Percentiles rank a stretch among this genome's conserved stretches.
Evolutionary conservation across 306 rosid species (phyloP).

Genomic region (Pyrus betulifolia): DNA sequence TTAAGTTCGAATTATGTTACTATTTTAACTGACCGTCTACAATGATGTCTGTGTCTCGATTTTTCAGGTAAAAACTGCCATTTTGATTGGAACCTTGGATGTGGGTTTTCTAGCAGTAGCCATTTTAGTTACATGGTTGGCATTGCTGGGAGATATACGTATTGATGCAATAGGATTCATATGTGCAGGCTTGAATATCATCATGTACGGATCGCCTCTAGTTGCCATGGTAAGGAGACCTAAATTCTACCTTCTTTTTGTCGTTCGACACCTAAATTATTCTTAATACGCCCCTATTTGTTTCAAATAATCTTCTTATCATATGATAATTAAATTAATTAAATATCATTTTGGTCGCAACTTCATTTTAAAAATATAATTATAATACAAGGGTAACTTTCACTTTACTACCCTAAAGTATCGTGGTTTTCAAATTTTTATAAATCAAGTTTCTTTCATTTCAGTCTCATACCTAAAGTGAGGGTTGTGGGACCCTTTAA

Average conservation of each 20-base stretch:
- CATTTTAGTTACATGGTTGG: slow-evolving; percentile 17
- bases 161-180: slow-evolving; percentile 38
- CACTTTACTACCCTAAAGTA: too few species aligned
- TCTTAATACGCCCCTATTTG: too few species aligned
- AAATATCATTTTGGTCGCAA: too few species aligned
- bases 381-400: too few species aligned
- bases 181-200: slow-evolving; percentile 45
- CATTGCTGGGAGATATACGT: slow-evolving; percentile 36
- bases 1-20: too few species aligned
- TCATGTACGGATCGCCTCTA: slow-evolving; percentile 59
- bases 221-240: slow-evolving; percentile 33
- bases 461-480: too few species aligned
- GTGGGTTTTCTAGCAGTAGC: slow-evolving; percentile 31
- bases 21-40: neutral
- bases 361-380: too few species aligned
- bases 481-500: too few species aligned
- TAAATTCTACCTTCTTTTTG: neutral
- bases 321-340: too few species aligned
- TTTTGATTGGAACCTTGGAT: slow-evolving; percentile 33
- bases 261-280: neutral
- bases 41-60: neutral
- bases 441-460: too few species aligned
- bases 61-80: slow-evolving; percentile 30
- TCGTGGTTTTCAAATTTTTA: too few species aligned
- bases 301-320: too few species aligned